Conservation (phyloP, 495 filamentous ascomycete species). For the Chaetomidium leptoderma region DNA sequence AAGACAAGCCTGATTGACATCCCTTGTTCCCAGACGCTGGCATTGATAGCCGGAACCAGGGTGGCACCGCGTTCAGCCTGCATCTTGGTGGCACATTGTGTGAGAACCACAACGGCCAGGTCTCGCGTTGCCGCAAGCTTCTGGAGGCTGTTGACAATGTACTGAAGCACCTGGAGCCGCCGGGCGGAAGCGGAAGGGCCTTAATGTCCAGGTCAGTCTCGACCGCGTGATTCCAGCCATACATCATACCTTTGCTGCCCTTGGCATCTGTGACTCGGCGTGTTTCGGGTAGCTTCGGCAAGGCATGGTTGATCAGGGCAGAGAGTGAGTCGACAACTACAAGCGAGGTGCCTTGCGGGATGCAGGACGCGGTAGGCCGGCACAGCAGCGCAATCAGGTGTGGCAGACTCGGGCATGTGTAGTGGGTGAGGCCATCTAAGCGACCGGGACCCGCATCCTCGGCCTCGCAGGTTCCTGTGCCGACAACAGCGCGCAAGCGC, state of each 20-base stretch:
- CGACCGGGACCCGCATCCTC: conserved; percentile 5
- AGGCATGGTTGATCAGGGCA: conserved; percentile 67
- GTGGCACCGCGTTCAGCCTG: conserved; percentile 54
- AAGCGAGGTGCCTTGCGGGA: conserved; percentile 56
- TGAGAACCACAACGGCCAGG: conserved; percentile 64
- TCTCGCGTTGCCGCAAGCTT: conserved; percentile 65
- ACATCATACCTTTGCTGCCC: conserved; percentile 25
- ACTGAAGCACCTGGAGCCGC: conserved; percentile 44
- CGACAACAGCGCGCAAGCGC: conserved; percentile 24
- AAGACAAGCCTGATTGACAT: conserved; percentile 64
- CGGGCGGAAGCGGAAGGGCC: conserved; percentile 35
- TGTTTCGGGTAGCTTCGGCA: conserved; percentile 45
- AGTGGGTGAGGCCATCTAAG: conserved; percentile 28
- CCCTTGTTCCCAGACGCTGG: conserved; percentile 64
- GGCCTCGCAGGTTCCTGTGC: background rate
- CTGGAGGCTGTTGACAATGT: conserved; percentile 49
- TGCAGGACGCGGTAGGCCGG: conserved; percentile 55
- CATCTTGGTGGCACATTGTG: conserved; percentile 68
- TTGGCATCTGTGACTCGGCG: conserved; percentile 22
- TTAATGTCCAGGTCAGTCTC: conserved; percentile 19
- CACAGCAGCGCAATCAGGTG: conserved; percentile 72
- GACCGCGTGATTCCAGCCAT: background rate
- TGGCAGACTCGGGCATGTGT: conserved; percentile 54
- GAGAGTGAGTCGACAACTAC: conserved; percentile 77
- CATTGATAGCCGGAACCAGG: conserved; percentile 66